Percentiles rank a stretch among this genome's conserved stretches.
phyloP scores from a whole-genome alignment of 495 filamentous ascomycete genomes.

The Cercophora newfieldiana region DNA sequence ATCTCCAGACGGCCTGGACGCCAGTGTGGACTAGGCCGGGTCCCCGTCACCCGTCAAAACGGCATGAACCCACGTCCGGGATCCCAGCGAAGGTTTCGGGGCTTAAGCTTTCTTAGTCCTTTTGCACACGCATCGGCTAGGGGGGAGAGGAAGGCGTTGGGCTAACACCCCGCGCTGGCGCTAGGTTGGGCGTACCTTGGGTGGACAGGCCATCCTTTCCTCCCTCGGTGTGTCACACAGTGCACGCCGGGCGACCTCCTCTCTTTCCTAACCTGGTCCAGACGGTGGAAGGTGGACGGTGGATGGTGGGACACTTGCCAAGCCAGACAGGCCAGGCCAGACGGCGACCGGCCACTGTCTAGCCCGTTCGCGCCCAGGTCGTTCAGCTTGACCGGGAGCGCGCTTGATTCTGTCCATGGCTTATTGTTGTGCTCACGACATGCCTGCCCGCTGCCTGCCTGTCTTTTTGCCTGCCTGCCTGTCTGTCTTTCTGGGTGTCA shows the following conservation, averaged over 20 bases:
- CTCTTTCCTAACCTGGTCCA: neutral
- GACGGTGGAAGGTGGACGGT: neutral
- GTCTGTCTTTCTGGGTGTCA: conserved; percentile 8
- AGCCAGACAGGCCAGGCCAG: neutral
- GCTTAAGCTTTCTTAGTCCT: neutral
- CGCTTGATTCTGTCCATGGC: neutral
- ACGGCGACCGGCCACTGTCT: neutral
- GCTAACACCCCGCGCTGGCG: neutral
- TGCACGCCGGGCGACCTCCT: neutral
- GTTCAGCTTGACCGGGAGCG: conserved; percentile 6
- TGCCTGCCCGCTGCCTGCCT: neutral
- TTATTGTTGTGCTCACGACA: neutral
- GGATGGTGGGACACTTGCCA: neutral
- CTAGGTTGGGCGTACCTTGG: neutral
- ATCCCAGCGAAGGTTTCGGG: conserved; percentile 4
- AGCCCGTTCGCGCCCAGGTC: neutral
- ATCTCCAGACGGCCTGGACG: neutral
- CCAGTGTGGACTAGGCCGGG: no score
- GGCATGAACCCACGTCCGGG: neutral
- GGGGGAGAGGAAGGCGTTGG: neutral
- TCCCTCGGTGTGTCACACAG: conserved; percentile 16
- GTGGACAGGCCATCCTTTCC: neutral
- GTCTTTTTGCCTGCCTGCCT: neutral
- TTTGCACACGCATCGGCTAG: conserved; percentile 5
- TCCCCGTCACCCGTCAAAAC: neutral